Evolutionary conservation across 768 basidiomycete genomes (phyloP).

Genomic region (Lactarius hatsudake): DNA sequence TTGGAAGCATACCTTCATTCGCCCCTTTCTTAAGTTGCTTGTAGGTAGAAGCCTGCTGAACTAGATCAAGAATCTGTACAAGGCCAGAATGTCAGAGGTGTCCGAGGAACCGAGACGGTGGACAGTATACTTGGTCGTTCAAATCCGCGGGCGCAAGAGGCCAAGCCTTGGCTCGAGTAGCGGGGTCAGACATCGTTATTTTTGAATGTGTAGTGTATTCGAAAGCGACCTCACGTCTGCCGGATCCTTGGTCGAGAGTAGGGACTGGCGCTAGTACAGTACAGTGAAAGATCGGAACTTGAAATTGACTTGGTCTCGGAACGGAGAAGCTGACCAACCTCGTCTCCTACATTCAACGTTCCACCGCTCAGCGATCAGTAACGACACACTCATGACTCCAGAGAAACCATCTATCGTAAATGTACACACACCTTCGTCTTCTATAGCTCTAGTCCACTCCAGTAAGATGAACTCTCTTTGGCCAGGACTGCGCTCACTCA

Average conservation of each 20-base stretch:
- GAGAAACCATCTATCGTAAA: constrained; percentile 52
- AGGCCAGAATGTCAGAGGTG: constrained; percentile 3
- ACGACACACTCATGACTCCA: constrained; percentile 30
- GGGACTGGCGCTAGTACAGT: background rate
- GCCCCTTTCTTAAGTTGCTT: constrained; percentile 99
- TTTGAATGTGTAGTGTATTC: constrained; percentile 28
- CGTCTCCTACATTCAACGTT: background rate
- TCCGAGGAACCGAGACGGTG: background rate
- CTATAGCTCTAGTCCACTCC: constrained; percentile 74
- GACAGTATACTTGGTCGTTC: constrained; percentile 73
- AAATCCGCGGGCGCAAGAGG: constrained; percentile 81
- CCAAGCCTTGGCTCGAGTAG: constrained; percentile 73
- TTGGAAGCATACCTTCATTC: constrained; percentile 76
- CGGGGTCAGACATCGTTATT: constrained; percentile 63
- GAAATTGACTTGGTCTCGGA: background rate
- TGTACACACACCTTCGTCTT: constrained; percentile 73
- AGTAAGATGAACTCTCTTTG: constrained; percentile 42
- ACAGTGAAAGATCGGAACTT: constrained; percentile 2
- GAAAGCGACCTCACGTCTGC: constrained; percentile 70
- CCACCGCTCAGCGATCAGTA: background rate
- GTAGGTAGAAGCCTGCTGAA: constrained; percentile 94
- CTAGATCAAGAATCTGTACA: constrained; percentile 85
- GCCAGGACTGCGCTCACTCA: constrained; percentile 1
- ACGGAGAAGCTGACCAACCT: background rate
- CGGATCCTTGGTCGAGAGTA: constrained; percentile 77